phyloP scores from a whole-genome alignment of 2,329 filamentous ascomycete species.

The Aspergillus fumigatus region DNA sequence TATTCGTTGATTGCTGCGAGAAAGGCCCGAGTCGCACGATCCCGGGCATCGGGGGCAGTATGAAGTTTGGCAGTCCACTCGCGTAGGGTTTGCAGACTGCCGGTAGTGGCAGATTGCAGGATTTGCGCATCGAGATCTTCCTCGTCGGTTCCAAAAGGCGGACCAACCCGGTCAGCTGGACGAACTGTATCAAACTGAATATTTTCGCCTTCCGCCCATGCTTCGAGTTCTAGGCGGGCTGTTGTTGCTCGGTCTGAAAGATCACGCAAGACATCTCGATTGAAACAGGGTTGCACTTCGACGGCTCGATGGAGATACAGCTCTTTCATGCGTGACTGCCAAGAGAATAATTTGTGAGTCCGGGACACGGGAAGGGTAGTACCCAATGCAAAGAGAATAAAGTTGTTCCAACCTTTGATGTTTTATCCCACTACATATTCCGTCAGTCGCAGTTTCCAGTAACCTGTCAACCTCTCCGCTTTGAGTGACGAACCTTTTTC shows the following conservation, averaged over 20 bases:
- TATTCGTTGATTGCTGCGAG: conserved; percentile 84
- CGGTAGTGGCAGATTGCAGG: conserved; percentile 74
- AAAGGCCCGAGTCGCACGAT: conserved; percentile 85
- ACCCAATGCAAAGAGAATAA: not conserved
- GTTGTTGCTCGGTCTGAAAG: conserved; percentile 95
- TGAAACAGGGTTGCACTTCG: conserved; percentile 97
- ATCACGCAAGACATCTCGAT: conserved; percentile 92
- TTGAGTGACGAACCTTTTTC: conserved; percentile 65
- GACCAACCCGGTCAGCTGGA: conserved; percentile 36
- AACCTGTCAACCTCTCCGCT: conserved; percentile 7
- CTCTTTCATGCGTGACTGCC: conserved; percentile 87
- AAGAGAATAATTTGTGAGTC: conserved; percentile 27
- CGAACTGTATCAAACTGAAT: conserved; percentile 67
- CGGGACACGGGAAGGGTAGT: conserved; percentile 2
- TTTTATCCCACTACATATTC: conserved; percentile 80
- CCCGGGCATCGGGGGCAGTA: conserved; percentile 58
- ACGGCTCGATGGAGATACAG: conserved; percentile 93
- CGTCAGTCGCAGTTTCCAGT: conserved; percentile 15
- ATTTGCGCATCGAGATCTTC: conserved; percentile 85
- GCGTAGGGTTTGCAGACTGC: conserved; percentile 70
- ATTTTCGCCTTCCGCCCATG: conserved; percentile 95
- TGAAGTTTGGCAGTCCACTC: conserved; percentile 74
- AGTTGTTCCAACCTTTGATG: conserved; percentile 65
- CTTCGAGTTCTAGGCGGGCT: conserved; percentile 88
- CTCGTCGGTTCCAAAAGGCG: conserved; percentile 66